Evolutionary conservation across 345 rosid genomes (phyloP).

Genomic region (Gossypium stocksii): DNA sequence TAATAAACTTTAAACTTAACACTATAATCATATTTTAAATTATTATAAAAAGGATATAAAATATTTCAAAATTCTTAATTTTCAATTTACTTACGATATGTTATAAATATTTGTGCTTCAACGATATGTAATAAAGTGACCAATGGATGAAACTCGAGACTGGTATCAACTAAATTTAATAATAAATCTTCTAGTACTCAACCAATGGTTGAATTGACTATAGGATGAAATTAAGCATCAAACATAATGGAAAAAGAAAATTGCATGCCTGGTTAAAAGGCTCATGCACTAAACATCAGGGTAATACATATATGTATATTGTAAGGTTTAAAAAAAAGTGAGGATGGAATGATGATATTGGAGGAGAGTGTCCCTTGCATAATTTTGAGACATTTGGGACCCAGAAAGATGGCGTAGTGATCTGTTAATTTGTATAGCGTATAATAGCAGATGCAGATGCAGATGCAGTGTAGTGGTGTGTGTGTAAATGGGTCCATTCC

Average conservation of each 20-base stretch:
- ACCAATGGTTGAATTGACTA: too few species aligned
- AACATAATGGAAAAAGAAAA: too few species aligned
- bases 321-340: neutral
- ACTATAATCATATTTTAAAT: too few species aligned
- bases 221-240: too few species aligned
- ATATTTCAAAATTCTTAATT: neutral
- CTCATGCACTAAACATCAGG: too few species aligned
- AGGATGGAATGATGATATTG: conserved; percentile 16
- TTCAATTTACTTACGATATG: neutral
- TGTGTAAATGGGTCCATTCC: conserved; percentile 19
- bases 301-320: too few species aligned
- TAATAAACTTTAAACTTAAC: too few species aligned
- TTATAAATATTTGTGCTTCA: neutral
- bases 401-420: conserved; percentile 45
- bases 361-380: conserved; percentile 13
- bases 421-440: conserved; percentile 21
- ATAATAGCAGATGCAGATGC: conserved; percentile 26
- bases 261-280: too few species aligned
- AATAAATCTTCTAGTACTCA: too few species aligned
- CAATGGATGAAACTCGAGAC: too few species aligned
- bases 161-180: too few species aligned
- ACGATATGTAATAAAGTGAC: too few species aligned
- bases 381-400: conserved; percentile 34
- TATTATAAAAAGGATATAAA: neutral
- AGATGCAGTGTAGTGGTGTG: conserved; percentile 25